These are phyloP conservation scores for Trichoderma asperellum DNA, from an alignment of 2,329 filamentous ascomycete species.

Conservation along the genomic window DNA sequence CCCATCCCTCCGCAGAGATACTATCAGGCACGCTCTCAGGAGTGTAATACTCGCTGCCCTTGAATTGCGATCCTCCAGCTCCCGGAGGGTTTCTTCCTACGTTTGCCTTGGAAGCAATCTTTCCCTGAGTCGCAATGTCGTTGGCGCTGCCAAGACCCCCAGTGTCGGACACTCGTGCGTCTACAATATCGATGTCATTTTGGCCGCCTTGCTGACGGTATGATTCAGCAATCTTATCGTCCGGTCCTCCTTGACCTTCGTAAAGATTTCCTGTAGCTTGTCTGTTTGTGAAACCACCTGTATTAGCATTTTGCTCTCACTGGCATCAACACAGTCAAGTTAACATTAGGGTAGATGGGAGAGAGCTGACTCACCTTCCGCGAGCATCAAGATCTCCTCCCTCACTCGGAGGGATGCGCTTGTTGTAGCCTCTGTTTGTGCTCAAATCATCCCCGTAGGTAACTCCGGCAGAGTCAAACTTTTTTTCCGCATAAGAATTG, in stretches of 20 bases:
- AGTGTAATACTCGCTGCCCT: conserved; percentile 47
- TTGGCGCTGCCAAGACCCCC: conserved; percentile 33
- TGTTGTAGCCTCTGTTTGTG: conserved; percentile 52
- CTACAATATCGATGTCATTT: conserved; percentile 45
- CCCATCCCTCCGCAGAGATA: conserved; percentile 47
- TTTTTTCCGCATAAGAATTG: conserved; percentile 41
- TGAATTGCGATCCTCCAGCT: conserved; percentile 45
- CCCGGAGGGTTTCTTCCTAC: conserved; percentile 43
- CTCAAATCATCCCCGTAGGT: conserved; percentile 49
- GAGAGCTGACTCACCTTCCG: conserved; percentile 46
- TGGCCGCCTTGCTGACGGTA: conserved; percentile 43
- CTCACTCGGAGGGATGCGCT: conserved; percentile 51
- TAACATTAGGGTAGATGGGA: too few relatives aligned
- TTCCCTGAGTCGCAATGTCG: conserved; percentile 43
- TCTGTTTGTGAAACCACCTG: conserved; percentile 35
- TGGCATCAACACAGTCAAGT: background rate
- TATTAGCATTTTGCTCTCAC: background rate
- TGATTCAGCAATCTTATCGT: conserved; percentile 35
- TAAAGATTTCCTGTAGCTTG: conserved; percentile 51
- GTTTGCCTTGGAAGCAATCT: conserved; percentile 45
- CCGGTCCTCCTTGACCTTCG: conserved; percentile 49
- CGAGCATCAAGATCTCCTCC: conserved; percentile 50
- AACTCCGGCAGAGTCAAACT: conserved; percentile 41
- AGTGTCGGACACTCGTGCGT: conserved; percentile 33
- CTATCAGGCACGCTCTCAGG: conserved; percentile 49